Percentiles rank a stretch among this genome's conserved stretches.
Conservation (phyloP, 352 stramenopile genomes). For the Phytophthora pinifolia region DNA sequence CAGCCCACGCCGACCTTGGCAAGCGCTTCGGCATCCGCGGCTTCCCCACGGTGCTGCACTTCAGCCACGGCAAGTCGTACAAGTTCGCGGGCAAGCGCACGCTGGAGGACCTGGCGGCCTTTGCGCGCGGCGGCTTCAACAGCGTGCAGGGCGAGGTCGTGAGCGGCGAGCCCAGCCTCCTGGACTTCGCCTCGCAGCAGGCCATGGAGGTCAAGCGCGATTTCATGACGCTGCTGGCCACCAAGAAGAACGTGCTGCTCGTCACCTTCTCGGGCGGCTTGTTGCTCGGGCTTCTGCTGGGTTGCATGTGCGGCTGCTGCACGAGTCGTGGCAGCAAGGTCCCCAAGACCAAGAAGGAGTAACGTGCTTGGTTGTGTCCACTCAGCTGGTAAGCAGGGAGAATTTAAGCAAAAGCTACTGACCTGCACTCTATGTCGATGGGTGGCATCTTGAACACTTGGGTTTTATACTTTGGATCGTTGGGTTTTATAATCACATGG, state of each 20-base stretch:
- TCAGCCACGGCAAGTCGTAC: constrained; percentile 79
- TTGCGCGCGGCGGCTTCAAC: constrained; percentile 67
- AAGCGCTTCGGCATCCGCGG: constrained; percentile 85
- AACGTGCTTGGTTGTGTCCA: constrained; percentile 17
- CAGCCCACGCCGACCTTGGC: constrained; percentile 65
- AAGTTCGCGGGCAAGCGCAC: constrained; percentile 69
- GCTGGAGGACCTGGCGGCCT: constrained; percentile 55
- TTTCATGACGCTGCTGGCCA: constrained; percentile 63
- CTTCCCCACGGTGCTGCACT: constrained; percentile 78
- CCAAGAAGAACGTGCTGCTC: constrained; percentile 85
- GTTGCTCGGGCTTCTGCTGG: constrained; percentile 65
- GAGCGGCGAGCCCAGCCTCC: constrained; percentile 28
- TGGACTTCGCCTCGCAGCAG: constrained; percentile 45
- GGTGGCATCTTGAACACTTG: constrained; percentile 12
- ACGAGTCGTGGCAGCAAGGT: constrained; percentile 41
- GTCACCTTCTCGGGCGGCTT: constrained; percentile 71
- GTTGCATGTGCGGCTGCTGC: constrained; percentile 73
- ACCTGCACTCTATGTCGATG: constrained; percentile 5
- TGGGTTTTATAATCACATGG: constrained; percentile 20
- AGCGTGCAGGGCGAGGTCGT: constrained; percentile 38
- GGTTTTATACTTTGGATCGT: neutral
- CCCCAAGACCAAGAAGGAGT: constrained; percentile 64
- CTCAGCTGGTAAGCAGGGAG: neutral
- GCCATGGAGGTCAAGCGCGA: constrained; percentile 55
- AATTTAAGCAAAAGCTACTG: neutral